Conservation (phyloP, 345 rosid species). For the Acer campestre region DNA sequence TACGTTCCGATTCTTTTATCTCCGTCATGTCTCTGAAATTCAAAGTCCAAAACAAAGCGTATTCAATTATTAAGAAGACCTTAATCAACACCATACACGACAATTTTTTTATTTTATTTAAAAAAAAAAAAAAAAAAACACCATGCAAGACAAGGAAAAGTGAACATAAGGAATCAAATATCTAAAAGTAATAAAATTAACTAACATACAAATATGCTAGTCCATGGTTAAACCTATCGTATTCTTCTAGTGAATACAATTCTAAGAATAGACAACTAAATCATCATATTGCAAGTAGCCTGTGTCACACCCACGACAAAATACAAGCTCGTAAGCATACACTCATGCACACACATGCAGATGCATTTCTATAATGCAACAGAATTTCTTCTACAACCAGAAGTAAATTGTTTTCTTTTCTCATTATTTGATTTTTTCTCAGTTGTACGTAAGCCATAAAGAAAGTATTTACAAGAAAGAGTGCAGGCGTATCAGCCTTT, state of each 20-base stretch:
- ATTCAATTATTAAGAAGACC: not conserved
- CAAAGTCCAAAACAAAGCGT: constrained; percentile 1
- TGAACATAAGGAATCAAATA: not conserved
- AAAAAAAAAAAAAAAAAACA: not conserved
- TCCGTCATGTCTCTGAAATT: constrained; percentile 65
- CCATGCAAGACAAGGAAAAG: not conserved
- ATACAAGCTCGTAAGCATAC: not conserved
- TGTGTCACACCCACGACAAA: not conserved
- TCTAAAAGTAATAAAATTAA: not conserved
- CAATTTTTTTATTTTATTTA: fast-evolving
- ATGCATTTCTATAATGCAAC: not conserved
- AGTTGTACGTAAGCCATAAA: not conserved
- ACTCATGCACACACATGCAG: not conserved
- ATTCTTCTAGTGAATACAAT: not conserved
- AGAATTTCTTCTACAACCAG: not conserved
- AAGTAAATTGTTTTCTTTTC: not conserved
- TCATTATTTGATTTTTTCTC: not conserved
- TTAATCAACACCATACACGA: not conserved
- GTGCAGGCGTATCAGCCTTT: not conserved
- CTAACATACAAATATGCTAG: not conserved
- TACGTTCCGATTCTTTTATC: constrained; percentile 79
- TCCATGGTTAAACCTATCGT: not conserved
- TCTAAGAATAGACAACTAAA: not conserved
- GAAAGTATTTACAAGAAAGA: not conserved
- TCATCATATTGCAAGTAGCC: not conserved